Conservation (phyloP, 2,329 filamentous ascomycete species). For the Dissoconium aciculare region DNA sequence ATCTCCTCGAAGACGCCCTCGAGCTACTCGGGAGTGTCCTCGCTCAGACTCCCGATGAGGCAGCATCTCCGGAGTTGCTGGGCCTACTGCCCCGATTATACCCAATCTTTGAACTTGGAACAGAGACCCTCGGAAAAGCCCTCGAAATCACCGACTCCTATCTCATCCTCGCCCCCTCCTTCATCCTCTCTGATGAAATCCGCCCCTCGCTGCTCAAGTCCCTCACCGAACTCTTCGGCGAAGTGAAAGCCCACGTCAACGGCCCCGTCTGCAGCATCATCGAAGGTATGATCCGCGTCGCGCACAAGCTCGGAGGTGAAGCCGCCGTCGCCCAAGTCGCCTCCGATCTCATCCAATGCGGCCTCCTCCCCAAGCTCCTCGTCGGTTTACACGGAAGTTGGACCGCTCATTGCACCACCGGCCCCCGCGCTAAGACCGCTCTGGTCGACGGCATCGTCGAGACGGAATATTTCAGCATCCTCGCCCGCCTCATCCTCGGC, state of each 20-base stretch:
- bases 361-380: conserved; percentile 41
- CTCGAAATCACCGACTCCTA: conserved; percentile 37
- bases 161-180: conserved; percentile 31
- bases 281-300: conserved; percentile 35
- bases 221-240: conserved; percentile 31
- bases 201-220: conserved; percentile 26
- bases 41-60: conserved; percentile 36
- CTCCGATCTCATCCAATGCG: conserved; percentile 43
- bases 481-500: conserved; percentile 62
- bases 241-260: conserved; percentile 35
- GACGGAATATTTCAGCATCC: conserved; percentile 70
- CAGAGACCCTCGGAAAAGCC: conserved; percentile 33
- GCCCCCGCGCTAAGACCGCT: conserved; percentile 56
- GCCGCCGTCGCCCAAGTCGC: conserved; percentile 34
- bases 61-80: conserved; percentile 30
- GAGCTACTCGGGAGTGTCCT: conserved; percentile 77
- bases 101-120: conserved; percentile 34
- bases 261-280: conserved; percentile 32
- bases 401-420: conserved; percentile 66
- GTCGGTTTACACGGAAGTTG: conserved; percentile 32
- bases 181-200: conserved; percentile 31
- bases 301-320: conserved; percentile 37
- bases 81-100: conserved; percentile 31
- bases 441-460: conserved; percentile 61
- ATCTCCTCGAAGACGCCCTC: conserved; percentile 80